Evolutionary conservation across 2,329 filamentous ascomycete species (phyloP), one percentile per base, ranked within the genome.

Genomic region (Alternaria atra): DNA sequence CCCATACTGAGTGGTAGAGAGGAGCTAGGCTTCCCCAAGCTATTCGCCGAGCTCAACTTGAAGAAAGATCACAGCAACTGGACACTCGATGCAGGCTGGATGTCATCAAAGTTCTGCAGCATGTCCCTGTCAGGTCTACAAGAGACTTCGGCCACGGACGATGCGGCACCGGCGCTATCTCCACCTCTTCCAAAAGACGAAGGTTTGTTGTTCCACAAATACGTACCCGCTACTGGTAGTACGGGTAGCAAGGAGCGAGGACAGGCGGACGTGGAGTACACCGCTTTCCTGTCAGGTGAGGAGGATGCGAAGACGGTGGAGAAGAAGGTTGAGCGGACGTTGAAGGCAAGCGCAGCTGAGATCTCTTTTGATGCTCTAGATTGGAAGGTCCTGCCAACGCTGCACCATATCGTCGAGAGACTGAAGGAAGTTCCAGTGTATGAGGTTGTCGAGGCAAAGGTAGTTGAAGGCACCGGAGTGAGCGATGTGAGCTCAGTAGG

Each of bases 21-120:
- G 47, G 87, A 89, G 64, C 79, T 89, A 0, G 87, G 87, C 0
- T 86, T 89, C 82, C 86, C 86, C 0, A 89, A 89, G 74, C 63
- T 88, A 0, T 87, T 81, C 63, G 82, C 82, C n/a, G 76, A 82
- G 0, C 80, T 89, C 9, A 80, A 86, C 27, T 64, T 86, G 13
- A 65, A 79, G 29, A 71, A 76, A 42, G 71, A 75, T 23, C 67
- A 62, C 15, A 69, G 75, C 30, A 78, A 77, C 1, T 83, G 80
- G 60, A 73, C 73, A 5, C 64, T 85, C 27, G 74, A 71, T 9
- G 80, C 80, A 5, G 69, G 73, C 29, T 81, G 79, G 79, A 74
- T 77, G 60, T 74, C 74, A 5, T 70, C 69, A 3, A 71, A 69
- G 2, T 80, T 79, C 52, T 69, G 73, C 20, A 68, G 70, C 20